Evolutionary conservation across 2,329 filamentous ascomycete species (phyloP).

Genomic region (Nemania sp.): DNA sequence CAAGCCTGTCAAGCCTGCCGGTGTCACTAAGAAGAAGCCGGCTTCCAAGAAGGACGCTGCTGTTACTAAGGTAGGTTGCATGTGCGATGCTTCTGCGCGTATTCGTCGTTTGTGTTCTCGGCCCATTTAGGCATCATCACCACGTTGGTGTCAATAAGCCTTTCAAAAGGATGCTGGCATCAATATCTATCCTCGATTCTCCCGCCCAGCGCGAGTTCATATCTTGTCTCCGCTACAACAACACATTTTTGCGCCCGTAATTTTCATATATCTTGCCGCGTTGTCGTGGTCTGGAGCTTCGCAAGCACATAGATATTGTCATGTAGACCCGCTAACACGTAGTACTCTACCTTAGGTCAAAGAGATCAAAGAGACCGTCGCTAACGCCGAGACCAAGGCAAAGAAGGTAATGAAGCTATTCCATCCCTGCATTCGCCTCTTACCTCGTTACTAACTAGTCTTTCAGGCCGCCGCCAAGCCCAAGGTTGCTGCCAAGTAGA

Average conservation of each 20-base stretch:
- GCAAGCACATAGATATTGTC: neutral
- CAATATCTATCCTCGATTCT: neutral
- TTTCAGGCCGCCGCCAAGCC: slow-evolving; percentile 31
- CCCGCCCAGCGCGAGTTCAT: neutral
- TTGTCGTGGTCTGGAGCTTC: neutral
- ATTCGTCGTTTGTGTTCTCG: no score
- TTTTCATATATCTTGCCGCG: no score
- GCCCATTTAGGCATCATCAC: neutral
- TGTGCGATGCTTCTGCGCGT: neutral
- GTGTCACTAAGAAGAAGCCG: slow-evolving; percentile 41
- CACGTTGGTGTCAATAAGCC: neutral
- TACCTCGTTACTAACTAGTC: neutral
- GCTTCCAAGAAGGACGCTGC: slow-evolving; percentile 39
- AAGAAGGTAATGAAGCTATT: slow-evolving; percentile 33
- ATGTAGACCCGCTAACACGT: slow-evolving; percentile 25
- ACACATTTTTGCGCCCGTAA: no score
- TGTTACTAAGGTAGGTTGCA: slow-evolving; percentile 36
- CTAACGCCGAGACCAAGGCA: slow-evolving; percentile 37
- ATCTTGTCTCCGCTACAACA: neutral
- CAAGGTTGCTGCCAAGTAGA: slow-evolving; percentile 32
- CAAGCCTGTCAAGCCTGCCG: slow-evolving; percentile 38
- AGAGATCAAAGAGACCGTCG: slow-evolving; percentile 39
- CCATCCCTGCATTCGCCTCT: neutral
- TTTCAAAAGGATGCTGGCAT: neutral
- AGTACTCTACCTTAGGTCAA: no score